Base-by-base conservation (phyloP, 331 rosid genomes). In the Rhamnella rubrinervis region DNA sequence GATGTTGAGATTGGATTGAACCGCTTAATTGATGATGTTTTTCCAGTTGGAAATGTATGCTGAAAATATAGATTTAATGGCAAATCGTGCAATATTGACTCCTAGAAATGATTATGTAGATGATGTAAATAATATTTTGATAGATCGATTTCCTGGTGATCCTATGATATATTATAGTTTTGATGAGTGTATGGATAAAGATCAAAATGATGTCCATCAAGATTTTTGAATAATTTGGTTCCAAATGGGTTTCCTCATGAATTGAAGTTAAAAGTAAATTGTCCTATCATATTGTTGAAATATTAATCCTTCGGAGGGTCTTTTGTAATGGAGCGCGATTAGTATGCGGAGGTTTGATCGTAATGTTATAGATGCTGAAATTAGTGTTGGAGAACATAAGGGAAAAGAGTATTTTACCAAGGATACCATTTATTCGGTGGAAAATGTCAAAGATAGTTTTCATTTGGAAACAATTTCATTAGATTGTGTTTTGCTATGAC, bases 21-120 rank as follows among this genome's bases (percentile, higher is more conserved):
- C 61, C 60, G n/a, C 1, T 59, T 5, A 18, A 35, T 28, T 0
- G 5, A 23, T 23, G 23, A 23, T n/a, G 58, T 60, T 1, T 71
- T 44, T 31, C 61, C 17, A 9, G 6, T 7, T 71, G 4, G n/a
- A 61, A 8, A 7, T 11, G 8, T 23, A 71, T 47, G 8, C 59
- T 19, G 8, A 31, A 0, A 41, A n/a, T 1, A 2, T 53, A 9
- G 16, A 35, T 8, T 49, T 26, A 2, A 50, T 71, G 19, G 14
- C 59, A n/a, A 61, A 61, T 28, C 0, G 55, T 4, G 61, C 59
- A 18, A 71, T 71, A 8, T 61, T 71, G 35, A n/a, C 53, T 8
- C 41, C 21, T 0, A 71, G 26, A 12, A 71, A 47, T 47, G 38
- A 61, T 1, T 19, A 26, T 28, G 52, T 61, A 2, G 25, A 71